Evolutionary conservation across 441 rosid genomes (phyloP).

Genomic region (Melastoma candidum): DNA sequence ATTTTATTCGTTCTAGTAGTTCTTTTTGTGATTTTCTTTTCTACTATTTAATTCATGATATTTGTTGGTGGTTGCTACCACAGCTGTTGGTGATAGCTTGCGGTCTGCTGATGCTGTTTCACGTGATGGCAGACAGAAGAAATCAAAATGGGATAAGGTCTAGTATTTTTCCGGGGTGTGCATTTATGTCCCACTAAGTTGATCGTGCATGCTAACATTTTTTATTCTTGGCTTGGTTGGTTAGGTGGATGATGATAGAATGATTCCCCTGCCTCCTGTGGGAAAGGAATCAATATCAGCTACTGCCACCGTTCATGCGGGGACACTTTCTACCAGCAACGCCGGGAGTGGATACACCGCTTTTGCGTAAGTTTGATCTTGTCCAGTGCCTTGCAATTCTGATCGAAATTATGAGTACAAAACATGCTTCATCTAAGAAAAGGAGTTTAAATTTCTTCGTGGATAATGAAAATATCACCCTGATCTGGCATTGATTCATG

Average conservation of each 20-base stretch:
- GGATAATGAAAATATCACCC: neutral
- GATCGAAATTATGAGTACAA: neutral
- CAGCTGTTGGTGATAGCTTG: constrained; percentile 35
- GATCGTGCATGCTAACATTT: neutral
- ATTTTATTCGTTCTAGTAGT: neutral
- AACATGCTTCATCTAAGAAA: neutral
- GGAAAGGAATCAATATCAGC: constrained; percentile 51
- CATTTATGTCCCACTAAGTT: neutral
- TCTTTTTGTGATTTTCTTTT: neutral
- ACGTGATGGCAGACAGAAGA: constrained; percentile 77
- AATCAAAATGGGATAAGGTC: constrained; percentile 98
- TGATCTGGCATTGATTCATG: neutral
- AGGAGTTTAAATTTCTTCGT: neutral
- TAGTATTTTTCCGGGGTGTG: neutral
- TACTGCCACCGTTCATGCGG: constrained; percentile 50
- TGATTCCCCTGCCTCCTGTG: constrained; percentile 41
- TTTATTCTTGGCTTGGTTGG: constrained; percentile 12
- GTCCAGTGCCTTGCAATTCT: neutral
- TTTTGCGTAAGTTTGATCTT: constrained; percentile 54
- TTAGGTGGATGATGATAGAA: constrained; percentile 71
- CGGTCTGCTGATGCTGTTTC: constrained; percentile 36
- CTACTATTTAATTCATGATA: constrained; percentile 16
- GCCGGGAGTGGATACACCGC: constrained; percentile 87
- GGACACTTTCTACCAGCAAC: constrained; percentile 56
- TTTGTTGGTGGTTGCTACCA: constrained; percentile 30